Base-by-base conservation (phyloP, 2,329 filamentous ascomycete species). In the Colletotrichum agaves region DNA sequence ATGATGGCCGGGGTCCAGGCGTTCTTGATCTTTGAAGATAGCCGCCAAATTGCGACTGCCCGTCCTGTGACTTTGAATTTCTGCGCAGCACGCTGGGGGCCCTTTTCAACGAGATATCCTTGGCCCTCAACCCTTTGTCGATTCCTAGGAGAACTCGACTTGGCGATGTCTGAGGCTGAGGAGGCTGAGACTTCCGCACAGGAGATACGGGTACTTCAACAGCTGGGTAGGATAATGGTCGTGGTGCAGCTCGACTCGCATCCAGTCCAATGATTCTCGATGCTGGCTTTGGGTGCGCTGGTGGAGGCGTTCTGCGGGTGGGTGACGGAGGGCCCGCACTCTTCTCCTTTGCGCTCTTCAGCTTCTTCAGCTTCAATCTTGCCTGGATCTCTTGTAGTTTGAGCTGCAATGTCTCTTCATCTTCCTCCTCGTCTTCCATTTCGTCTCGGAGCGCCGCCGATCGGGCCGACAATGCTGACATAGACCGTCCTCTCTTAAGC, bases 381-480 rank as follows among this genome's bases (percentile, higher is more conserved):
- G 94, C 93, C 78, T 98, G 91, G 66, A 99, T 97, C 62, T 93
- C 93, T 71, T 94, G 90, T 5, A 98, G 82, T 76, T 97, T 90
- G 70, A 99, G 82, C 75, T 97, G 89, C 37, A 98, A 81, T 1
- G 90, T 97, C 82, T 98, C 94, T 78, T 98, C 95, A 72, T 97
- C 94, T 6, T 97, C 91, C 4, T 93, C 88, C 10, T 89, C 85
- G 3, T 83, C 81, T 5, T 79, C 80, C 57, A 66, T 61, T 11
- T 73, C 72, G 17, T 67, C 59, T 70, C 67, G 7, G 58, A 69
- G 23, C 69, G 44, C 70, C 13, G 71, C 70, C 27, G 72, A 65
- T 21, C 71, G 72, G 13, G 73, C 35, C 19, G 70, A 65, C 15
- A 77, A 63, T 1, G 70, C 68, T 6, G 82, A 79, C 21, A 61